A percentile compares a stretch with the other conserved stretches of the same genome.
These are phyloP conservation scores for Elaphomyces granulatus DNA, from an alignment of 495 filamentous ascomycete species.

Conservation along the genomic window DNA sequence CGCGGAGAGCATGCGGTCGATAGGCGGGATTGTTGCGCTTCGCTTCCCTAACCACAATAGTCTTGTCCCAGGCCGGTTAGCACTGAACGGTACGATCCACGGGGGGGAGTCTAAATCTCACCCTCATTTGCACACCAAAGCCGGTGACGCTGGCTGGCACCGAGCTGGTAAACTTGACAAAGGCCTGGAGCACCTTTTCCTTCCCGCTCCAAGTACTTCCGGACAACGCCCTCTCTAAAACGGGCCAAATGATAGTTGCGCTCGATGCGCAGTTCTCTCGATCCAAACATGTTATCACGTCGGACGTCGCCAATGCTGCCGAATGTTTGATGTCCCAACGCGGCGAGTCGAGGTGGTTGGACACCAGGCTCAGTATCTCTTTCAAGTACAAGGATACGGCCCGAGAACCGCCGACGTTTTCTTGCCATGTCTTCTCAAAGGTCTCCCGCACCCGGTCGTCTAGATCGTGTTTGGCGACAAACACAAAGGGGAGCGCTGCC, in stretches of 20 bases:
- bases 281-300: constrained; percentile 48
- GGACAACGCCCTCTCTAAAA: constrained; percentile 59
- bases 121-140: constrained; percentile 40
- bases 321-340: constrained; percentile 87
- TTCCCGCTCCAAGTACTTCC: constrained; percentile 93
- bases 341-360: constrained; percentile 52
- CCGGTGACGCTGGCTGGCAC: no score
- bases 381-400: constrained; percentile 68
- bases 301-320: constrained; percentile 63
- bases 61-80: constrained; percentile 13
- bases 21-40: constrained; percentile 77
- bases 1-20: constrained; percentile 56
- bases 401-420: constrained; percentile 73
- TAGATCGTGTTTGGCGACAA: constrained; percentile 71
- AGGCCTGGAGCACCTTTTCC: constrained; percentile 74
- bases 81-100: constrained; percentile 1
- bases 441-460: constrained; percentile 59
- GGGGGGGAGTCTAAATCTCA: constrained; percentile 18
- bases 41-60: constrained; percentile 68
- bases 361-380: constrained; percentile 61
- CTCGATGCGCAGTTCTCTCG: constrained; percentile 40
- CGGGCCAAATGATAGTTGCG: constrained; percentile 59
- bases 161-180: constrained; percentile 63
- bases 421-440: constrained; percentile 73
- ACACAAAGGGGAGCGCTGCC: constrained; percentile 70